Base-by-base conservation (phyloP, 768 basidiomycete genomes). In the Rhizopogon roseolus region DNA sequence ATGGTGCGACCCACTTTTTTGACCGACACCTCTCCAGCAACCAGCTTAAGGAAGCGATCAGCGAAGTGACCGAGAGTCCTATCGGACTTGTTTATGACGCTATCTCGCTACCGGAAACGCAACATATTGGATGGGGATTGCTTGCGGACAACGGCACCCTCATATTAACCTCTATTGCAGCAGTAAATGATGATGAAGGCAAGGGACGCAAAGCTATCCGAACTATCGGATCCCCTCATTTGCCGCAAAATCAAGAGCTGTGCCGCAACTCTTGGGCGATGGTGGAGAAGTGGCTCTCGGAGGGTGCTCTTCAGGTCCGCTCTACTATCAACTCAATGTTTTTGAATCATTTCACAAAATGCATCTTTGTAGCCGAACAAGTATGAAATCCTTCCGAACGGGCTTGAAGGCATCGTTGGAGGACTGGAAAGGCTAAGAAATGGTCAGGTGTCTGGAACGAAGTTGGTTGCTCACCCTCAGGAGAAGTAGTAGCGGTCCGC, bases 381-480 rank as follows among this genome's bases (percentile, higher is more conserved):
- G 10, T 56, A 70, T 6, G 72, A 80, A 58, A 60, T 77, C 14
- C 61, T 80, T 10, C 68, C 72, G 1, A 59, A 63, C 19, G 78
- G 79, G 2, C 64, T 80, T 1, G 52, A 59, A 6, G 76, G 71
- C 6, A 67, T 80, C 10, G 38, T 54, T 0, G 66, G 50, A 14
- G 77, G 73, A 2, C 55, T 80, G 28, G 63, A 72, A 44, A 63
- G 62, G 54, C 42, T 80, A 59, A 62, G 60, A 60, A 55, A 57
- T 4, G 65, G 72, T 9, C 54, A 73, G 52, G 66, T 78, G 22
- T 77, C 75, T 17, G 78, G 72, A 4, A 62, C 56, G 11, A 80
- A 81, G 60, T 60, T 80, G n/a, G 67, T 80, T 6, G 72, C 55
- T 1, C 71, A 63, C 51, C 77, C 76, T n/a, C 71, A 71, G 52